Base-by-base conservation (phyloP, 2,329 filamentous ascomycete species). In the Stenocarpella maydis region DNA sequence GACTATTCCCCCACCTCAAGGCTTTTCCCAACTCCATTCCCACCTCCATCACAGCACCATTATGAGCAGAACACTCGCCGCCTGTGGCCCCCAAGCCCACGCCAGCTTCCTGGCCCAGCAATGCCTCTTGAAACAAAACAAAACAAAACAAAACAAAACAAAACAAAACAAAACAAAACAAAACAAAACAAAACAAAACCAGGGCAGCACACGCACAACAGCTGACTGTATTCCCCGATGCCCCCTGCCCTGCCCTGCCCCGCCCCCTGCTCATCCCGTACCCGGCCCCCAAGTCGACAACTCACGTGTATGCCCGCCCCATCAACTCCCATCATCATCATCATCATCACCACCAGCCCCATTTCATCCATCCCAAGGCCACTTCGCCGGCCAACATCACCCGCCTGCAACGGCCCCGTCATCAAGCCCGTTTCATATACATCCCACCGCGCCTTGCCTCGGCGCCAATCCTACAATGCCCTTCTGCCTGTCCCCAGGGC, bases 41-140 rank as follows among this genome's bases (percentile, higher is more conserved):
- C n/a, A n/a, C n/a, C 45, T 24, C 31, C 43, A 7, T 34, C 21
- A 53, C n/a, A n/a, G n/a, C n/a, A n/a, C n/a, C n/a, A n/a, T n/a
- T n/a, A n/a, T n/a, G n/a, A n/a, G n/a, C n/a, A n/a, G n/a, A n/a
- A n/a, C 45, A 50, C 31, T 28, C 12, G 31, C 31, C 45, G 31
- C 31, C 31, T 31, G 31, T 31, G 31, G 31, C n/a, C 45, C 45
- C 45, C n/a, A 50, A 28, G 7, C 15, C 49, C 5, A 15, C 26
- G 26, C 49, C 49, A 15, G 5, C 24, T 52, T 31, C 4, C 17
- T 4, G 49, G 24, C 24, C 49, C 50, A 31, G 49, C 50, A 12
- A 37, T 26, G 19, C 31, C 53, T 26, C 17, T 34, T 68, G 50
- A 70, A 65, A 70, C 69, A 43, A 68, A 68, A 70, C 61, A 24